phyloP scores from a whole-genome alignment of 1,139 yeast genomes.

The Sugiyamaella neomexicana region DNA sequence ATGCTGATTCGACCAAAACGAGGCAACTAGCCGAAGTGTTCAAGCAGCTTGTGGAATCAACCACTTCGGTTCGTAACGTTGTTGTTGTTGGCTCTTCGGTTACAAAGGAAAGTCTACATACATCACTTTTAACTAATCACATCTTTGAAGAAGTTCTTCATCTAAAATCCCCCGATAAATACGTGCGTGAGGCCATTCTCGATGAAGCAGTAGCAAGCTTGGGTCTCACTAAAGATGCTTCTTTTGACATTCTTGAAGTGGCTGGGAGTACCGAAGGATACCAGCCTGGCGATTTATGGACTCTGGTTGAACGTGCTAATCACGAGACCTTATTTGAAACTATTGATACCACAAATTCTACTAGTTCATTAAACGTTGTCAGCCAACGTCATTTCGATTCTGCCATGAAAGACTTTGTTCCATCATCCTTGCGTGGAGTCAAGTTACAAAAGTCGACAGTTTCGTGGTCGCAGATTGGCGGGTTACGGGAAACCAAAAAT shows the following conservation, averaged over 20 bases:
- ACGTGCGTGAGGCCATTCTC: constrained; percentile 55
- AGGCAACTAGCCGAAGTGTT: constrained; percentile 57
- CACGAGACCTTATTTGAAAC: constrained; percentile 46
- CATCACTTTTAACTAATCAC: constrained; percentile 64
- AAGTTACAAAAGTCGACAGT: constrained; percentile 75
- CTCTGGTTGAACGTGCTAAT: constrained; percentile 69
- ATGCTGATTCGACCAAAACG: constrained; percentile 60
- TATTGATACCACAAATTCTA: constrained; percentile 20
- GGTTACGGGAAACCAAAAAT: constrained; percentile 71
- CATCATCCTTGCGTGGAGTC: constrained; percentile 83
- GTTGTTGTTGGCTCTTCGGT: constrained; percentile 58
- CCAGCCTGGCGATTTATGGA: constrained; percentile 76
- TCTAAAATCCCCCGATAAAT: constrained; percentile 69
- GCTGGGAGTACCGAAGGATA: constrained; percentile 85
- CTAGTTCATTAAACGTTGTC: constrained; percentile 7
- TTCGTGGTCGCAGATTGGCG: constrained; percentile 89
- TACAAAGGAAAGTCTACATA: constrained; percentile 66
- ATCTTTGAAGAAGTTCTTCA: constrained; percentile 63
- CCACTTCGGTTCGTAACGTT: constrained; percentile 48
- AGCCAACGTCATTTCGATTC: constrained; percentile 47
- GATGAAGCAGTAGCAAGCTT: constrained; percentile 46
- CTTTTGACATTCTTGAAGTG: constrained; percentile 65
- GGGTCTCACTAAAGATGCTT: constrained; percentile 38
- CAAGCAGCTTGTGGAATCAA: constrained; percentile 43
- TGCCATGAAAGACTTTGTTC: constrained; percentile 69